Percentiles rank a stretch among this genome's conserved stretches.
Evolutionary conservation across 805 yeast species (phyloP).

Genomic region (Lipomyces orientalis): DNA sequence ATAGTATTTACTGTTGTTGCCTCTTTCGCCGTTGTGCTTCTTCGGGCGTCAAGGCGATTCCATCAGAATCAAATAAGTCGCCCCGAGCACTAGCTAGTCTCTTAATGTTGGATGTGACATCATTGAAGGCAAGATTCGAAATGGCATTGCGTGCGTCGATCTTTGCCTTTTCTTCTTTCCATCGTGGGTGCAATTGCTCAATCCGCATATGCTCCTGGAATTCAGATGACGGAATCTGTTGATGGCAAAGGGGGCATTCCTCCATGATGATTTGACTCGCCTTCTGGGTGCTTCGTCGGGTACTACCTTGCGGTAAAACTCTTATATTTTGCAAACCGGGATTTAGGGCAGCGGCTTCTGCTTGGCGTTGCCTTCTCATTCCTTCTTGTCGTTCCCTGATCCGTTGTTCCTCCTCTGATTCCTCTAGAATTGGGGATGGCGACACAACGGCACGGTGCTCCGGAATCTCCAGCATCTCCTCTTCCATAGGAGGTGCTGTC

Average conservation of each 20-base stretch:
- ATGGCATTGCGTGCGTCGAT: conserved; percentile 44
- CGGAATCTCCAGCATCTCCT: not conserved
- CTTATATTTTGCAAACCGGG: conserved; percentile 45
- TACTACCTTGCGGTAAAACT: conserved; percentile 72
- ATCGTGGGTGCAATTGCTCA: conserved; percentile 76
- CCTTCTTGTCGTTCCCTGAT: conserved; percentile 31
- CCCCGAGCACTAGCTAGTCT: conserved; percentile 45
- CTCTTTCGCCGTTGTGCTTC: conserved; percentile 37
- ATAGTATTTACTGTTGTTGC: conserved; percentile 6
- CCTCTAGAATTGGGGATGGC: not conserved
- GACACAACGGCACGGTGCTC: conserved; percentile 32
- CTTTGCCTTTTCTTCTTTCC: conserved; percentile 63
- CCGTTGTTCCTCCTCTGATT: conserved; percentile 26
- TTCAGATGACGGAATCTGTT: conserved; percentile 68
- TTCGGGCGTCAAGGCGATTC: conserved; percentile 33
- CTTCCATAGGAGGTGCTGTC: conserved; percentile 51
- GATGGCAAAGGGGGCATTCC: conserved; percentile 80
- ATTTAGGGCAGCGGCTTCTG: conserved; percentile 38
- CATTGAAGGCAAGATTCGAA: conserved; percentile 46
- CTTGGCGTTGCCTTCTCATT: conserved; percentile 25
- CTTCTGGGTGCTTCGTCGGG: conserved; percentile 54
- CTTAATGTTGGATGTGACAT: conserved; percentile 48
- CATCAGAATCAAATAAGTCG: conserved; percentile 41
- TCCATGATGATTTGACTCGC: conserved; percentile 49
- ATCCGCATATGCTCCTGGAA: conserved; percentile 71